Percentiles rank a stretch among this genome's conserved stretches.
phyloP scores from a whole-genome alignment of 257 asterid genomes.

The Paraleonurus japonicus region DNA sequence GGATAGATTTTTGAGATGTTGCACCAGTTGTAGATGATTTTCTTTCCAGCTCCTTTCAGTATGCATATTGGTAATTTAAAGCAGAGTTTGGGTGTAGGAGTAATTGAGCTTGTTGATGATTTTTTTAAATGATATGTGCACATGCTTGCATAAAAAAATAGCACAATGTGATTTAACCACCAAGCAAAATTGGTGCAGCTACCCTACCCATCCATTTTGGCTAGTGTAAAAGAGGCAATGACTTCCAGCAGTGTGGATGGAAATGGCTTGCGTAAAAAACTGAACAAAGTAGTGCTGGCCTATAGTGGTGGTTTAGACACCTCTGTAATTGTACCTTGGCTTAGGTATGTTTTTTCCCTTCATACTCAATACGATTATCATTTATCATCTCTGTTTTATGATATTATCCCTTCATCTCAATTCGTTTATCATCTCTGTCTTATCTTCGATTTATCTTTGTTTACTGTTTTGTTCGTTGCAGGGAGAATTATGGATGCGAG shows the following conservation, averaged over 20 bases:
- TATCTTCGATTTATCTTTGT: too few species aligned
- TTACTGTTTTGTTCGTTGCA: slow-evolving; percentile 34
- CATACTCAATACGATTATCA: too few species aligned
- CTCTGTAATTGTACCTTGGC: slow-evolving; percentile 98
- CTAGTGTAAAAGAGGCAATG: slow-evolving; percentile 19
- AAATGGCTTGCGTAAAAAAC: slow-evolving; percentile 51
- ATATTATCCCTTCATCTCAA: too few species aligned
- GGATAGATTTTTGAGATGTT: neutral
- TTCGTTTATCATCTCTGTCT: neutral
- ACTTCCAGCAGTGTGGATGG: slow-evolving; percentile 41
- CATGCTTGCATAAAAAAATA: neutral
- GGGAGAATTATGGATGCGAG: slow-evolving; percentile 91
- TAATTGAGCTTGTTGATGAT: neutral
- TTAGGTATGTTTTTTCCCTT: slow-evolving; percentile 45
- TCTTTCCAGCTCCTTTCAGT: too few species aligned
- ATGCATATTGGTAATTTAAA: neutral
- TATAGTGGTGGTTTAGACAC: slow-evolving; percentile 97
- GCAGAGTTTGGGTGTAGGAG: neutral
- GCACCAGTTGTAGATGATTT: neutral
- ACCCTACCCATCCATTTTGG: slow-evolving; percentile 28
- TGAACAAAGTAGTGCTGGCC: slow-evolving; percentile 92
- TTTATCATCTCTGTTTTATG: too few species aligned
- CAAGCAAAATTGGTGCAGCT: slow-evolving; percentile 40
- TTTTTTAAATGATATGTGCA: neutral
- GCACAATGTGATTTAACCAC: neutral